phyloP scores from a whole-genome alignment of 805 yeast genomes.

The Helenozyma baotianmanensis region DNA sequence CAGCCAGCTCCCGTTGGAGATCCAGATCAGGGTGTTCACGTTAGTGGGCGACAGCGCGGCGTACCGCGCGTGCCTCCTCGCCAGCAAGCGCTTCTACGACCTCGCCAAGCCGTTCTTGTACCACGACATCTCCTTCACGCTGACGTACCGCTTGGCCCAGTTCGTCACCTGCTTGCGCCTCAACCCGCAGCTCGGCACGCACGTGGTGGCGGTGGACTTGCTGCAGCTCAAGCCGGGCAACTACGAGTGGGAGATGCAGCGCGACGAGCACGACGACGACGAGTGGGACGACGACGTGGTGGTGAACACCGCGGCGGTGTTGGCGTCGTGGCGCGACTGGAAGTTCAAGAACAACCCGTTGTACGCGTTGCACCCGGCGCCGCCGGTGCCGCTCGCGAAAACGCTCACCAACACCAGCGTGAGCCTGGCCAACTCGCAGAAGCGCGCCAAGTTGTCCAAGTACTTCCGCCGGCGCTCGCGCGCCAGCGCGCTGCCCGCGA shows the following conservation, averaged over 20 bases:
- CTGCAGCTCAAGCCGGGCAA: slow-evolving; percentile 41
- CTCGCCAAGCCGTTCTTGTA: slow-evolving; percentile 56
- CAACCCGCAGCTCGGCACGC: slow-evolving; percentile 49
- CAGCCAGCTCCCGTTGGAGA: slow-evolving; percentile 39
- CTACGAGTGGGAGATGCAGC: slow-evolving; percentile 14
- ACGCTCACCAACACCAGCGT: slow-evolving; percentile 6
- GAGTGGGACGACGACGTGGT: slow-evolving; percentile 1
- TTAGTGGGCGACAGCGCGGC: slow-evolving; percentile 35
- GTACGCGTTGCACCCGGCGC: slow-evolving; percentile 34
- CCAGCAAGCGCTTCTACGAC: slow-evolving; percentile 46
- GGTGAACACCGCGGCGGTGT: slow-evolving; percentile 18
- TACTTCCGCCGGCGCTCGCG: slow-evolving; percentile 15
- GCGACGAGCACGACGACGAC: slow-evolving; percentile 7
- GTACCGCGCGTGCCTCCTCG: slow-evolving; percentile 40
- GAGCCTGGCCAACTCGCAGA: slow-evolving; percentile 14
- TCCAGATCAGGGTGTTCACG: slow-evolving; percentile 34
- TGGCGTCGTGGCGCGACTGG: slow-evolving; percentile 94
- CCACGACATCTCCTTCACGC: slow-evolving; percentile 48
- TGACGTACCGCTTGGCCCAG: slow-evolving; percentile 79
- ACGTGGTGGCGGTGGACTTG: slow-evolving; percentile 56
- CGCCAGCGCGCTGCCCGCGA: slow-evolving; percentile 1
- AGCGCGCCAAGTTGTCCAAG: slow-evolving; percentile 11
- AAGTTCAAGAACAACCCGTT: slow-evolving; percentile 70
- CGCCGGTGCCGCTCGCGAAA: slow-evolving; percentile 14
- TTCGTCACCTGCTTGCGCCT: slow-evolving; percentile 64